Conservation (phyloP, 2,329 filamentous ascomycete species). For the Tolypocladium amazonense region DNA sequence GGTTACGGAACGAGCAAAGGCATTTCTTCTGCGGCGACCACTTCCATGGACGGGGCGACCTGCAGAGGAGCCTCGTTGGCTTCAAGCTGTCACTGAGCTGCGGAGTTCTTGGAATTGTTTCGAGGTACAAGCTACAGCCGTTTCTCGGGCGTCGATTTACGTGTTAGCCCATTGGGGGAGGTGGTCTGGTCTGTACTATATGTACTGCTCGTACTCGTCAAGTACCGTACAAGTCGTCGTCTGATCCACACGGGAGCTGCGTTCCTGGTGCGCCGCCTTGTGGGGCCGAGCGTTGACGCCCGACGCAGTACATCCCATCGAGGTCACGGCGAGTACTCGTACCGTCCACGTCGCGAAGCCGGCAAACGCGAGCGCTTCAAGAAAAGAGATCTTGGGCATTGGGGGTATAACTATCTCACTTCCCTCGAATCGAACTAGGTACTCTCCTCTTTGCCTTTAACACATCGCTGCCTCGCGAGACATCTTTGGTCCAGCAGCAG, state of each 20-base stretch:
- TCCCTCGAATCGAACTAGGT: background rate
- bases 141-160: background rate
- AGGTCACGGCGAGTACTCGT: background rate
- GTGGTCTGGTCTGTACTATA: background rate
- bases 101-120: too few species aligned
- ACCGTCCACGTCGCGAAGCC: background rate
- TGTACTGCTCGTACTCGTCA: background rate
- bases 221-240: background rate
- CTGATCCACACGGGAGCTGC: background rate
- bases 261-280: background rate
- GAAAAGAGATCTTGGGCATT: background rate
- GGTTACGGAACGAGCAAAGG: too few species aligned
- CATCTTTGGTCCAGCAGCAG: background rate
- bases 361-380: background rate
- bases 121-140: background rate
- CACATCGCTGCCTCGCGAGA: background rate
- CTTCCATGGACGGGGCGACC: background rate
- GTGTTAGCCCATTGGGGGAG: background rate
- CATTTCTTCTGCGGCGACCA: too few species aligned
- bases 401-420: slow-evolving; percentile 2
- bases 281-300: background rate
- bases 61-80: background rate
- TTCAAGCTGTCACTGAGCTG: background rate
- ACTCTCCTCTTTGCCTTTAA: background rate
- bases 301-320: background rate